Base-by-base conservation (phyloP, 345 rosid species). In the Lumnitzera racemosa region DNA sequence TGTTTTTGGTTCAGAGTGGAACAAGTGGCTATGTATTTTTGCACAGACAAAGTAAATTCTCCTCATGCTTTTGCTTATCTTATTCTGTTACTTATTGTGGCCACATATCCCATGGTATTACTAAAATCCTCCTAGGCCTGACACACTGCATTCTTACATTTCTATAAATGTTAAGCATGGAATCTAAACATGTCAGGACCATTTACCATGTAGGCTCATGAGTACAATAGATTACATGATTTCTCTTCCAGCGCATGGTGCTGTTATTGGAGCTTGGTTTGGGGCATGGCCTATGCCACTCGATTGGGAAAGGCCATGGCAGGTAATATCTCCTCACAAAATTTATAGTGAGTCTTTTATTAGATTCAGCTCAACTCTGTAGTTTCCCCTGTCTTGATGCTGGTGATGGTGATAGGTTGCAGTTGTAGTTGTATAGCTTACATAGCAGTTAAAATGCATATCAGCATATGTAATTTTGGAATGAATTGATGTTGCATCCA, bases 201-300 rank as follows among this genome's bases (percentile, higher is more conserved):
- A 36, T 9, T 36, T 36, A 65, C 12, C 51, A 56, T 48, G 56
- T 63, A 89, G 96, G 79, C 85, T 91, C 64, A 62, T 61, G 51
- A 73, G 69, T 63, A 55, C 80, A 20, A 16, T 85, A 59, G 91
- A 92, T 57, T 82, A 75, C 66, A 85, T 92, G 91, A 61, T 83
- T 59, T 70, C 89, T 16, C 57, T 82, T 53, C 96, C 96, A 55
- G 90, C 96, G 24, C 85, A 83, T 65, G 91, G 96, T 68, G 87
- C 91, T 56, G 60, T 83, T 29, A 61, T 87, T 74, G 98, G 96
- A 71, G 96, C 87, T 50, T 89, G 98, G 96, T 81, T 89, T 70
- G 98, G 98, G 53, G 94, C 96, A 70, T 92, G 96, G 96, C 96
- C 98, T 27, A 89, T 92, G 98, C 96, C 96, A 13, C 94, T 89